Conservation (phyloP, 2,329 filamentous ascomycete genomes). For the Aureobasidium sp. region DNA sequence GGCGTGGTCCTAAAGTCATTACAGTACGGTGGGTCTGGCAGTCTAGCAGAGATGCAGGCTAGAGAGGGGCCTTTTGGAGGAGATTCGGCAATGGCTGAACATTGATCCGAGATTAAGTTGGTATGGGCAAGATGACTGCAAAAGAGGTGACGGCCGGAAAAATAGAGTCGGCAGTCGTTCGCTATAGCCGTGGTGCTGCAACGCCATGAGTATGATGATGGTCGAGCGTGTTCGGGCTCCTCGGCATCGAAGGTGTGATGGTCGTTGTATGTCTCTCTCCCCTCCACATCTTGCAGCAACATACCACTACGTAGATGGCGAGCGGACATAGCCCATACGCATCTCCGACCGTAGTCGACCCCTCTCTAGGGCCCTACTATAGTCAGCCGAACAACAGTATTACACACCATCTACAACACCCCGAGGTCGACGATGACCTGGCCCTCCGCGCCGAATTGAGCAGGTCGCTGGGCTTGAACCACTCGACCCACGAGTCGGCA, state of each 20-base stretch:
- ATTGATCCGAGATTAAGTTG: conserved; percentile 1
- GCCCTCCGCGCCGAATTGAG: conserved; percentile 4
- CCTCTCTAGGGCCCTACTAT: conserved; percentile 16
- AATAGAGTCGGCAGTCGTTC: background rate
- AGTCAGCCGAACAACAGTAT: background rate
- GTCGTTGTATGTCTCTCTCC: background rate
- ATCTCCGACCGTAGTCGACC: conserved; percentile 10
- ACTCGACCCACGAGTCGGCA: conserved; percentile 2
- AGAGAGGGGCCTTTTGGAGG: background rate
- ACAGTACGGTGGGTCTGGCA: background rate
- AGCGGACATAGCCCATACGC: conserved; percentile 3
- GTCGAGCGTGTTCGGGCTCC: background rate
- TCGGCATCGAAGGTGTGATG: background rate
- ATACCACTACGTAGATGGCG: background rate
- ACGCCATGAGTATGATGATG: background rate
- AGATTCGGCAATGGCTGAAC: background rate
- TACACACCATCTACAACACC: conserved; percentile 7
- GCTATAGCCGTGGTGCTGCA: background rate
- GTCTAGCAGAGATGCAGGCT: background rate
- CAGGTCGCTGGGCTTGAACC: conserved; percentile 8
- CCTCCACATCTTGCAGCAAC: background rate
- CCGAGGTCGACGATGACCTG: conserved; percentile 15
- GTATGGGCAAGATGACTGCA: background rate
- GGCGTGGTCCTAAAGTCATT: background rate
- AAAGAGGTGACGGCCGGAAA: background rate